Evolutionary conservation across 108 stramenopile species (phyloP), one percentile per base, ranked within the genome.

Genomic region (Conticribra weissflogii): DNA sequence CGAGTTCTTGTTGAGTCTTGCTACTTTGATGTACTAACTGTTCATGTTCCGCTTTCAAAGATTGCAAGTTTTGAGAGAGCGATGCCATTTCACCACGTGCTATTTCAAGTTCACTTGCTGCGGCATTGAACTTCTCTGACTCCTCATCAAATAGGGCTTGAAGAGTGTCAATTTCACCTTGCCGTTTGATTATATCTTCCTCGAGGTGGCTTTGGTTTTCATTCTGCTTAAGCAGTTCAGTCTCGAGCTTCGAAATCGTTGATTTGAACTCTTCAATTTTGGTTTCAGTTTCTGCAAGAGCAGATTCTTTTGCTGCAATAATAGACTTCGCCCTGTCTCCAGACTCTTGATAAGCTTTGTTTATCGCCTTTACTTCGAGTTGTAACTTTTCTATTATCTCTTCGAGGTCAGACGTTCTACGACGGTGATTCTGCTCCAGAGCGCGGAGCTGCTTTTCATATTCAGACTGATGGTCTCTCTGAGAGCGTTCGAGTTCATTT

Each of bases 381-480:
- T 70, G 62, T 14, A 78, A 58, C 51, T 45, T 60, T 36, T 77
- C 60, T 41, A 72, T 72, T 71, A 76, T 72, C 21, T 68, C 58
- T 19, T 71, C 34, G 60, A 60, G 49, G 28, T 72, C 65, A n/a
- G 70, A 54, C 46, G 74, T 63, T 2, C 54, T 34, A 2, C 46
- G 27, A 36, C 71, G 52, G 1, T 66, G 64, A 25, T 76, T 68
- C 29, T 69, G 49, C 56, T 76, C 63, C 21, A 63, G 50, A 23
- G 55, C 52, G 16, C 47, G 47, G 31, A 76, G 55, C 68, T 78
- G 68, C 34, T 69, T 57, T 25, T 63, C 60, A 66, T 70, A 78
- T 49, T 68, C 47, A 9, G 33, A 18, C 49, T 78, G 76, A 5
- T 68, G 68, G 25, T 69, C 45, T n/a, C 5, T 46, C 18, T 53